phyloP scores from a whole-genome alignment of 306 rosid species.

The Citrullus amarus region DNA sequence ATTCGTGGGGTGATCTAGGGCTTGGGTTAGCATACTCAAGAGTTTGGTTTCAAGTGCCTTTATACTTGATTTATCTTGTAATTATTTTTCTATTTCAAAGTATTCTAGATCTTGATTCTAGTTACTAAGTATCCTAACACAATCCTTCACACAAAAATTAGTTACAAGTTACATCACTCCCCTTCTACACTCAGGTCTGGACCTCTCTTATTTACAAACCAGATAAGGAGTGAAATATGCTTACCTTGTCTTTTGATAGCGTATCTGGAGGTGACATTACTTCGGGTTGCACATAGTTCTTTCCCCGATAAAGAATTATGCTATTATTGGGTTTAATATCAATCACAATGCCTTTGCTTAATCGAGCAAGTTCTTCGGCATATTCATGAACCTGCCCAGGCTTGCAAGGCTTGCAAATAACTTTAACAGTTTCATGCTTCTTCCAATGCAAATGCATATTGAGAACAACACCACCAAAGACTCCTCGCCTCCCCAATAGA shows the following conservation, averaged over 20 bases:
- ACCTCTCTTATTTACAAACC: neutral
- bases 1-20: too few species aligned
- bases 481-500: slow-evolving; percentile 82
- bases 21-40: too few species aligned
- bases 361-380: slow-evolving; percentile 72
- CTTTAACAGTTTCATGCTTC: slow-evolving; percentile 84
- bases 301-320: slow-evolving; percentile 67
- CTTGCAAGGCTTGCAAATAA: slow-evolving; percentile 78
- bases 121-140: too few species aligned
- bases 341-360: slow-evolving; percentile 86
- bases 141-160: neutral
- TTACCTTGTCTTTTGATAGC: slow-evolving; percentile 74
- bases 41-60: too few species aligned
- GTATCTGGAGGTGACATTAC: slow-evolving; percentile 78
- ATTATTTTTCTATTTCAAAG: too few species aligned
- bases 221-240: slow-evolving; percentile 5
- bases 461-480: slow-evolving; percentile 86
- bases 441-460: slow-evolving; percentile 98
- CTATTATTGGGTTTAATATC: slow-evolving; percentile 58
- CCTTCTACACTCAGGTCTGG: neutral
- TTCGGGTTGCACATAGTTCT: slow-evolving; percentile 76
- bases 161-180: neutral
- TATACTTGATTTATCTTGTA: too few species aligned
- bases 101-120: too few species aligned
- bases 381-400: slow-evolving; percentile 71